phyloP scores from a whole-genome alignment of 768 basidiomycete species.

The Termitomyces sp. region DNA sequence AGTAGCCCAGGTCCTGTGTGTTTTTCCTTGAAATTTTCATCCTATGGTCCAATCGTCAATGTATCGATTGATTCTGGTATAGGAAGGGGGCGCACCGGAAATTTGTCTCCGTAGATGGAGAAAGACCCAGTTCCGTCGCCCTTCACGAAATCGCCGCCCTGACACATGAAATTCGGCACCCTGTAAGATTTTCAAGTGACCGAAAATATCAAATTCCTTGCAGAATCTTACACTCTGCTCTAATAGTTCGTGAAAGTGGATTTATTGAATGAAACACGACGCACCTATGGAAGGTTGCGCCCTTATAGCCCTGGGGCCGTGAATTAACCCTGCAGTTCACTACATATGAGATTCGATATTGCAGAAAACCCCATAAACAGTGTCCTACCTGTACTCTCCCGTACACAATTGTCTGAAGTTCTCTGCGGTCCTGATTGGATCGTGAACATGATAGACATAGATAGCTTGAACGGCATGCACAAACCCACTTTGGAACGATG shows the following conservation, averaged over 20 bases:
- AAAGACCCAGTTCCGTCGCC: conserved; percentile 94
- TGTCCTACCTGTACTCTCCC: conserved; percentile 82
- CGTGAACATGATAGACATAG: neutral
- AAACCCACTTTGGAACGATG: conserved; percentile 86
- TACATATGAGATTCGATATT: conserved; percentile 12
- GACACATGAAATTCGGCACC: conserved; percentile 94
- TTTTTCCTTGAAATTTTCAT: conserved; percentile 93
- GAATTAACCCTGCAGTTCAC: conserved; percentile 59
- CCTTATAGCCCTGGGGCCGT: conserved; percentile 88
- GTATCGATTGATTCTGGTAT: neutral
- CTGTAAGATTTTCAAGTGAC: conserved; percentile 31
- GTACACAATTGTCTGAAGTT: conserved; percentile 98
- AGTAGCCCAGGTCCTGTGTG: conserved; percentile 83
- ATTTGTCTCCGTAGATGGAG: conserved; percentile 96
- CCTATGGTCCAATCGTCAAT: conserved; percentile 38
- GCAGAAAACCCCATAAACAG: neutral
- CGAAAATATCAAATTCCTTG: conserved; percentile 2
- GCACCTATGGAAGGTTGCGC: conserved; percentile 88
- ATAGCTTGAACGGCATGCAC: neutral
- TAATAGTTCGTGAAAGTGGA: neutral
- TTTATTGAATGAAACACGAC: conserved; percentile 15
- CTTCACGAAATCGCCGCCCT: conserved; percentile 96
- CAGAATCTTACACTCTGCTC: conserved; percentile 61
- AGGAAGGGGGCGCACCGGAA: conserved; percentile 54
- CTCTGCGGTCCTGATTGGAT: conserved; percentile 76